Evolutionary conservation across 129 eudicot species (phyloP).

Genomic region (Tanacetum coccineum): DNA sequence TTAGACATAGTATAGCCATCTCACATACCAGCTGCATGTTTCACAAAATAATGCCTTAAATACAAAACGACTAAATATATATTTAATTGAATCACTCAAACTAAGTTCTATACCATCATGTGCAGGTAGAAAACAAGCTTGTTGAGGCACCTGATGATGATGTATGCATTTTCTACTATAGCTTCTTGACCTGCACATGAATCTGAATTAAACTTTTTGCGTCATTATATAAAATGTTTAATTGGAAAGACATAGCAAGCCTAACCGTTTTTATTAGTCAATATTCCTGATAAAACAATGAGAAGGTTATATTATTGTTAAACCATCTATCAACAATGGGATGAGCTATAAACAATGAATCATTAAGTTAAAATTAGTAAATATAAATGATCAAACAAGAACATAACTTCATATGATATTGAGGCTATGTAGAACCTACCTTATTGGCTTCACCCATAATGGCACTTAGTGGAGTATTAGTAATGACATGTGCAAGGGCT

Average conservation of each 20-base stretch:
- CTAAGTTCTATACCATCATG: slow-evolving; percentile 55
- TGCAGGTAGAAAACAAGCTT: no score
- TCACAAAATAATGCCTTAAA: slow-evolving; percentile 4
- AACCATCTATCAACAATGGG: slow-evolving; percentile 59
- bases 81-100: not conserved
- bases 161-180: no score
- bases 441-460: no score
- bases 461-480: no score
- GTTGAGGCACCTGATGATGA: no score
- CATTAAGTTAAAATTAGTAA: no score
- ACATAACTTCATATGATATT: no score
- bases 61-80: slow-evolving; percentile 3
- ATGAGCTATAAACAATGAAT: slow-evolving; percentile 53
- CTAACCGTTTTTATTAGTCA: slow-evolving; percentile 77
- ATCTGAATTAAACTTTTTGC: not conserved
- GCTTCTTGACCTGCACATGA: slow-evolving; percentile 58
- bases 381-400: no score
- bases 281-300: slow-evolving; percentile 71
- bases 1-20: slow-evolving; percentile 82
- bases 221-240: no score
- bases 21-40: slow-evolving; percentile 67
- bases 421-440: no score
- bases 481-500: no score
- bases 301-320: slow-evolving; percentile 52
- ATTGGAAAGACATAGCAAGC: not conserved